These are phyloP conservation scores for Debaryomyces udenii DNA, from an alignment of 1,139 yeast genomes.

Conservation along the genomic window DNA sequence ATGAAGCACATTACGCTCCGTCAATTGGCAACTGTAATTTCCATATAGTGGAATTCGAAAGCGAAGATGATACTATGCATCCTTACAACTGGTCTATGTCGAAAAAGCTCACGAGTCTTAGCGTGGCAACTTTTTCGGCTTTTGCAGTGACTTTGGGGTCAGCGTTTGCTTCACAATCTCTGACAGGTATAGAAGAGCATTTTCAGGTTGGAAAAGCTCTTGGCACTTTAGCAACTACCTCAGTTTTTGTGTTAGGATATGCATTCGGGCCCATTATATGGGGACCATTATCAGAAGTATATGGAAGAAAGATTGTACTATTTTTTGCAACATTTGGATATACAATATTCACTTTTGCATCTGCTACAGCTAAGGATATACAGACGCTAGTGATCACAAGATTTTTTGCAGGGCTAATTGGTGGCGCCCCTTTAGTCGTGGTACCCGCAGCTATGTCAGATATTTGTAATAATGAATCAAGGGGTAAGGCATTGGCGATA, in stretches of 20 bases:
- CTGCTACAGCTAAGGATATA: conserved; percentile 41
- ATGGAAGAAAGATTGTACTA: conserved; percentile 39
- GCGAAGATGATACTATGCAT: conserved; percentile 60
- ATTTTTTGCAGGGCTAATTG: conserved; percentile 44
- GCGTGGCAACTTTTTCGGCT: conserved; percentile 39
- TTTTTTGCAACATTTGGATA: conserved; percentile 34
- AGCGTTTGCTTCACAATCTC: conserved; percentile 41
- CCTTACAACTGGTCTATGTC: conserved; percentile 61
- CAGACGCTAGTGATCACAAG: conserved; percentile 45
- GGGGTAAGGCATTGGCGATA: too few relatives aligned
- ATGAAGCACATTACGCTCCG: too few relatives aligned
- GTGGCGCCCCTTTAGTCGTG: conserved; percentile 46
- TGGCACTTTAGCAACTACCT: conserved; percentile 42
- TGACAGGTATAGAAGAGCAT: conserved; percentile 24
- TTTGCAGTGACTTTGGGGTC: conserved; percentile 58
- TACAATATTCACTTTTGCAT: conserved; percentile 39
- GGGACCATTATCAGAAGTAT: conserved; percentile 49
- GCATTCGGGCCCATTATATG: conserved; percentile 47
- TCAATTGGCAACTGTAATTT: too few relatives aligned
- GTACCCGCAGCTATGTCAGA: conserved; percentile 40
- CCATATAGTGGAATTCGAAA: conserved; percentile 61
- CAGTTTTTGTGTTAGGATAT: conserved; percentile 47
- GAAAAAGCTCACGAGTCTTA: conserved; percentile 43
- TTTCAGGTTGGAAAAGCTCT: conserved; percentile 38
- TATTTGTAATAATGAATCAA: conserved; percentile 22